These are phyloP conservation scores for Trichoderma sp. DNA, from an alignment of 2,329 filamentous ascomycete species.

Conservation along the genomic window DNA sequence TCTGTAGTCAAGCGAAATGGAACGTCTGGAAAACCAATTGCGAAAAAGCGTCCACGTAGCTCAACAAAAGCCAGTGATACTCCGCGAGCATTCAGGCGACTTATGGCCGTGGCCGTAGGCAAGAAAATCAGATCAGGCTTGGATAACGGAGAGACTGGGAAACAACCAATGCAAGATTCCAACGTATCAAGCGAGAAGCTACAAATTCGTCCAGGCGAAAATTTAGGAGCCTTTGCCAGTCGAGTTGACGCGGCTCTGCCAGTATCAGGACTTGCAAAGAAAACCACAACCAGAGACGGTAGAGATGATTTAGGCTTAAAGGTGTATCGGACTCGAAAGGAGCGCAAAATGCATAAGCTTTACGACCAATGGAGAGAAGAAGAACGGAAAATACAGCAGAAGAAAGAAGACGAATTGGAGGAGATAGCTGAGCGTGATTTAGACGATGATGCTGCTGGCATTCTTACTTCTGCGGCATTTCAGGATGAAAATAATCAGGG, in stretches of 20 bases:
- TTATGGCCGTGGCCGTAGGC: conserved; percentile 74
- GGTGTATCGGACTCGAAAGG: conserved; percentile 74
- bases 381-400: conserved; percentile 63
- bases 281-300: conserved; percentile 56
- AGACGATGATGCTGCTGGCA: conserved; percentile 56
- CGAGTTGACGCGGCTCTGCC: conserved; percentile 86
- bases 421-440: conserved; percentile 64
- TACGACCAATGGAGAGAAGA: conserved; percentile 76
- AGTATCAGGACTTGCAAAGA: conserved; percentile 67
- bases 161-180: conserved; percentile 29
- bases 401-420: conserved; percentile 66
- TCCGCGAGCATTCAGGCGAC: conserved; percentile 79
- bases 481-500: conserved; percentile 43
- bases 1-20: conserved; percentile 40
- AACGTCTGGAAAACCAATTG: conserved; percentile 41
- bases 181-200: conserved; percentile 46
- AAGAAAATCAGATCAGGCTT: conserved; percentile 64
- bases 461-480: conserved; percentile 45
- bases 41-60: conserved; percentile 49
- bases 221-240: conserved; percentile 75
- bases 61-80: conserved; percentile 69
- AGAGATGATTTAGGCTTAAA: conserved; percentile 67
- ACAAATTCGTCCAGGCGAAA: conserved; percentile 81
- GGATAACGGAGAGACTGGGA: conserved; percentile 61
- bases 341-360: conserved; percentile 78